A percentile compares a stretch with the other conserved stretches of the same genome.
Conservation (phyloP, 2,329 filamentous ascomycete genomes). For the Xylariaceae sp. region DNA sequence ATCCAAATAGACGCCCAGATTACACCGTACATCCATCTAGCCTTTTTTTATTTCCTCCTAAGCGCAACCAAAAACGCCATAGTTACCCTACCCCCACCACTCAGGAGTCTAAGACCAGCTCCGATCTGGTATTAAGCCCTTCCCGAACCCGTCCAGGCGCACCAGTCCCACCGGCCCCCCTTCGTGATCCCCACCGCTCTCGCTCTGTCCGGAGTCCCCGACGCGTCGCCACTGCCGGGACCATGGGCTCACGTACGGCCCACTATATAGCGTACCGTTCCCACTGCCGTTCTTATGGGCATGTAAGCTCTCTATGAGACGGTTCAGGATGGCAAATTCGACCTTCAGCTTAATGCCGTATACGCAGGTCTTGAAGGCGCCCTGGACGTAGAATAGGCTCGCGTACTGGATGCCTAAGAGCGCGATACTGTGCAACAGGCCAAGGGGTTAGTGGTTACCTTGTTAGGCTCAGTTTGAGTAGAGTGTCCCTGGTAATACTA, state of each 20-base stretch:
- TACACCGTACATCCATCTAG: background rate
- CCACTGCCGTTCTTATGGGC: background rate
- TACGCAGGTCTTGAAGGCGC: constrained; percentile 38
- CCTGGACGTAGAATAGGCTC: constrained; percentile 41
- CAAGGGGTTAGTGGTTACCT: background rate
- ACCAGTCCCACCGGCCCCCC: background rate
- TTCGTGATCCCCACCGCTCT: background rate
- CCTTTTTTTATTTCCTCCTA: background rate
- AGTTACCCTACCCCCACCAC: background rate
- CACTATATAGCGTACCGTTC: background rate
- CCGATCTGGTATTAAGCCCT: background rate
- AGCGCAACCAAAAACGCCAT: background rate
- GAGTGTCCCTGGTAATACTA: too few relatives aligned
- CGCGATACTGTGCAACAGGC: constrained; percentile 23
- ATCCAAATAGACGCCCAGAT: too few relatives aligned
- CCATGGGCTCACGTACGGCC: background rate
- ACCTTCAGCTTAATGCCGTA: constrained; percentile 41
- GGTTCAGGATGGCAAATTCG: constrained; percentile 40
- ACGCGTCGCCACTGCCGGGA: background rate
- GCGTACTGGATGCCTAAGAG: constrained; percentile 43
- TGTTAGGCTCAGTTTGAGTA: too few relatives aligned
- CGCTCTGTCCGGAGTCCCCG: background rate
- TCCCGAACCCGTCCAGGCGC: background rate
- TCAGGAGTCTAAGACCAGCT: background rate
- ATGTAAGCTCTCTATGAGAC: constrained; percentile 15